Base-by-base conservation (phyloP, 2,329 filamentous ascomycete genomes). In the Trichoderma simmonsii region DNA sequence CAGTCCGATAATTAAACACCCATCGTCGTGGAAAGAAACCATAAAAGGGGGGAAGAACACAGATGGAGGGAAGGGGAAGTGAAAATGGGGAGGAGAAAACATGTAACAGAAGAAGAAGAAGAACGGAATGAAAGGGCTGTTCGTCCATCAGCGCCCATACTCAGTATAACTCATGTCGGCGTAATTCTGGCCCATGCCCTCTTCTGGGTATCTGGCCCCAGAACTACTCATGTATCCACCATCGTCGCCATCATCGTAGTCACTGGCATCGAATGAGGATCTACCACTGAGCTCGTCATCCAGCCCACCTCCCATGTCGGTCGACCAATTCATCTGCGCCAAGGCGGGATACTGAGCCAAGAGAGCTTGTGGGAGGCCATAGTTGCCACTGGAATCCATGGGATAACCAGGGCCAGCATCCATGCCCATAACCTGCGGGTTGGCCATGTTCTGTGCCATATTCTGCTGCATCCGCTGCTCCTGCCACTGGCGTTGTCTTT, bases 281-380 rank as follows among this genome's bases (percentile, higher is more conserved):
- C 92, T 87, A 0, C 92, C 92, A 77, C 91, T 93, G n/a, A 92
- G 82, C 73, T 93, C 93, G 64, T 93, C 92, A 54, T 94, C 91
- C 72, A 91, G 86, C 21, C 90, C 89, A n/a, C 91, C 87, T 56
- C 91, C 88, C 79, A 97, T 88, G 68, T 91, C 88, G 24, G 81
- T 79, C 12, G 88, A 87, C 95, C 95, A 98, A 78, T 95, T 95
- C 79, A 98, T 88, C 69, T 91, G 92, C 28, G 95, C 94, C n/a
- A 99, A 84, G 4, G 94, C 95, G 14, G 96, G 96, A 81, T 98
- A 98, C 78, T 98, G 96, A 21, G 93, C 92, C 51, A 98, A 84
- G 64, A 99, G 84, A 1, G 95, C 95, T 4, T 93, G 93, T 1
- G 96, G 96, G n/a, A 98, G 86, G 48, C 88, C 85, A 79, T 92